Percentiles rank a stretch among this genome's conserved stretches.
These are phyloP conservation scores for Nakazawaea pomicola DNA, from an alignment of 805 yeast species.

Conservation along the genomic window DNA sequence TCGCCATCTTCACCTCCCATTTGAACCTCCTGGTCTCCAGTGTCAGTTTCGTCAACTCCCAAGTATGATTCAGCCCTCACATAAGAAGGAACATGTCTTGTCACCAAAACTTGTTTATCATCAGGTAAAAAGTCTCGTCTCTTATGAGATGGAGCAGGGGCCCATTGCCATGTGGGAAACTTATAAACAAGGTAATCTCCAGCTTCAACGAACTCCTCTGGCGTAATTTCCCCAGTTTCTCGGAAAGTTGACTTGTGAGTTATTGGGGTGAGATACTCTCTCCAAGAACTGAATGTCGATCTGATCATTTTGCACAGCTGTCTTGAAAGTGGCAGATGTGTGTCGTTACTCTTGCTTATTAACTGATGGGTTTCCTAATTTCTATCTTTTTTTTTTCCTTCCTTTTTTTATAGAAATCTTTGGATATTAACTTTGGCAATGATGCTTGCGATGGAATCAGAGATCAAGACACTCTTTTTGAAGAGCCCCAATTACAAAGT, in stretches of 20 bases:
- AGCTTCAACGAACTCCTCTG: slow-evolving; percentile 90
- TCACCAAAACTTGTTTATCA: slow-evolving; percentile 83
- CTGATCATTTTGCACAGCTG: too few relatives aligned
- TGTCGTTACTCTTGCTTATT: background rate
- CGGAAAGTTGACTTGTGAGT: slow-evolving; percentile 81
- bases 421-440: too few relatives aligned
- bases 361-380: background rate
- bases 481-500: too few relatives aligned
- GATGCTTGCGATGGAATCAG: too few relatives aligned
- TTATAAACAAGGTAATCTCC: slow-evolving; percentile 89
- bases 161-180: slow-evolving; percentile 98
- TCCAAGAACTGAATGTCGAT: slow-evolving; percentile 73
- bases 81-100: slow-evolving; percentile 84
- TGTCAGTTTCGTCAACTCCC: too few relatives aligned
- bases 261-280: slow-evolving; percentile 93
- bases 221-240: slow-evolving; percentile 87
- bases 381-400: too few relatives aligned
- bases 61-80: slow-evolving; percentile 60
- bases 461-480: too few relatives aligned
- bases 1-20: slow-evolving; percentile 42
- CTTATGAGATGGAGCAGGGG: slow-evolving; percentile 48
- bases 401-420: too few relatives aligned
- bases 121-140: slow-evolving; percentile 70
- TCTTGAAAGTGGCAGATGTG: too few relatives aligned
- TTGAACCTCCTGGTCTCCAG: slow-evolving; percentile 32